Base-by-base conservation (phyloP, 768 basidiomycete genomes). In the Termitomyces sp. region DNA sequence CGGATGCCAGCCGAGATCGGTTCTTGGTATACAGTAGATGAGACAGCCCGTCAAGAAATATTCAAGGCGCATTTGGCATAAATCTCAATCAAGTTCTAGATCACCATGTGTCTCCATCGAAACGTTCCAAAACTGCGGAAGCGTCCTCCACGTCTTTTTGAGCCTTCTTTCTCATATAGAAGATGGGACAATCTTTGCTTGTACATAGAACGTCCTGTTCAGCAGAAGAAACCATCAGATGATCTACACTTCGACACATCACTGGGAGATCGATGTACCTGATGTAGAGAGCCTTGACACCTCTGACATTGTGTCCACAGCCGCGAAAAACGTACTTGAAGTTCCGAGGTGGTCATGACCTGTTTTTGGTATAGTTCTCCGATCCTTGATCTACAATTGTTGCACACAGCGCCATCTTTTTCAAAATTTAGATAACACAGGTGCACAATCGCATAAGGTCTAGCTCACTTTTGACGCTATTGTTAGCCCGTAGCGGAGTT, bases 251-350 rank as follows among this genome's bases (percentile, higher is more conserved):
- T 15, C 7, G 5, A 34, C 4, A 37, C 7, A 15, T 14, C 14
- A 32, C 53, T 25, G 14, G 57, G 12, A 29, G 20, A 52, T 48
- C 42, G 47, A 66, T 72, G 34, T 60, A 89, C 89, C 79, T 97
- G 95, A 76, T 99, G 97, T 52, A 99, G 79, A 17, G 97, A 99
- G 14, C 97, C 97, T 71, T 99, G 97, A 79, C 97, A 99, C 31
- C 97, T 85, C 70, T 99, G 97, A 68, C 97, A 99, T 70, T 98
- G 96, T 1, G 97, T 98, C 97, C 97, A 99, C 29, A 99, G 73
- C 53, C 96, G 85, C 20, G 96, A 91, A 72, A 97, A 98, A 51
- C 92, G 87, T 7, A 96, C 88, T 79, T 99, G 94, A 49, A 89
- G 78, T 25, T 86, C 84, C 0, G 96, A 95, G 0, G 91, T 85